These are phyloP conservation scores for Polygonum maritimum DNA, from an alignment of 148 eudicot species.

Conservation along the genomic window DNA sequence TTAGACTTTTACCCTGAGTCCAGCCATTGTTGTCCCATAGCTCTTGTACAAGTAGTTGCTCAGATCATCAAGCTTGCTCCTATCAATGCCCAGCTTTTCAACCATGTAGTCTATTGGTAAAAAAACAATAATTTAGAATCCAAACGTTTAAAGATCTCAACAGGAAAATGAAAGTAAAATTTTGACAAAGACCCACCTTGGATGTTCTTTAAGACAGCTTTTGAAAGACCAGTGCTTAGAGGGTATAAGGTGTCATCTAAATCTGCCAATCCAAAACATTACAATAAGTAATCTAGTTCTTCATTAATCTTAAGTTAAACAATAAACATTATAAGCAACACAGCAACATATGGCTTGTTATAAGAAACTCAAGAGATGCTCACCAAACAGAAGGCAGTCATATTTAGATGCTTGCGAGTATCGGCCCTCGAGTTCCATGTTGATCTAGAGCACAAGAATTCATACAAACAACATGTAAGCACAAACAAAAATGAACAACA, in stretches of 20 bases:
- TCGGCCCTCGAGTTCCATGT: constrained; percentile 46
- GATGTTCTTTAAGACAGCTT: constrained; percentile 47
- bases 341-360: not conserved
- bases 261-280: constrained; percentile 31
- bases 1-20: constrained; percentile 66
- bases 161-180: not conserved
- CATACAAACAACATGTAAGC: not conserved
- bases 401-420: constrained; percentile 46
- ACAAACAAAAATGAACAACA: not conserved
- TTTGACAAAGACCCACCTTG: constrained; percentile 33
- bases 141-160: not conserved
- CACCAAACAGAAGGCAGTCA: constrained; percentile 83
- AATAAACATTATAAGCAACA: not conserved
- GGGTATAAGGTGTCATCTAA: constrained; percentile 92
- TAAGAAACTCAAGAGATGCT: constrained; percentile 4
- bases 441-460: constrained; percentile 13
- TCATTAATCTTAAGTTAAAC: not conserved
- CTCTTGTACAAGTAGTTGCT: constrained; percentile 59
- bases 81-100: constrained; percentile 69
- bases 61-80: constrained; percentile 43
- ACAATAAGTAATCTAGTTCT: not conserved
- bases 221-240: constrained; percentile 54
- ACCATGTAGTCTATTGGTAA: constrained; percentile 55
- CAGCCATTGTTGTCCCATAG: constrained; percentile 97
- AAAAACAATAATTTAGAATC: not conserved